phyloP scores from a whole-genome alignment of 306 rosid genomes.

The Geum urbanum region DNA sequence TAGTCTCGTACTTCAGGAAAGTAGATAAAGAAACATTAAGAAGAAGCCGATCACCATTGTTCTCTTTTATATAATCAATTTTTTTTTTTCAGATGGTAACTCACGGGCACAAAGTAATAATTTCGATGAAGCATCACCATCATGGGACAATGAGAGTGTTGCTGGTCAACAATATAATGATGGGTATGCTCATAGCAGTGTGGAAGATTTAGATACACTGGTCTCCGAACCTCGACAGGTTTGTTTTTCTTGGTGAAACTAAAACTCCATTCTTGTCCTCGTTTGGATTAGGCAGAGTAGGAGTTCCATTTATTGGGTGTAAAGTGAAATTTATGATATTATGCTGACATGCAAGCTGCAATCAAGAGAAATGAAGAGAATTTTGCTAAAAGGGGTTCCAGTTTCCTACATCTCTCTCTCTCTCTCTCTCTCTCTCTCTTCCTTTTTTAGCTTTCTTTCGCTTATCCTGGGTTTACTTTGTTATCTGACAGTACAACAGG shows the following conservation, averaged over 20 bases:
- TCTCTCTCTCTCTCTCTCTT: background rate
- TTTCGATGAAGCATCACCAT: conserved; percentile 19
- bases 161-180: conserved; percentile 4
- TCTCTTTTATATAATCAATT: background rate
- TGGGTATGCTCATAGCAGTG: conserved; percentile 6
- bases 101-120: conserved; percentile 12
- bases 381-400: background rate
- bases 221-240: conserved; percentile 26
- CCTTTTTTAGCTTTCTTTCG: background rate
- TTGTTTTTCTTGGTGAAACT: conserved; percentile 4
- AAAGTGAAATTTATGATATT: background rate
- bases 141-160: conserved; percentile 25
- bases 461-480: background rate
- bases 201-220: conserved; percentile 16
- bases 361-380: no score
- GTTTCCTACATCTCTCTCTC: no score
- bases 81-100: conserved; percentile 16
- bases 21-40: background rate
- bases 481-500: background rate
- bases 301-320: background rate
- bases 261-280: background rate
- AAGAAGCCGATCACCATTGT: background rate
- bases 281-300: background rate
- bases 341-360: background rate
- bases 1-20: no score